phyloP scores from a whole-genome alignment of 2,329 filamentous ascomycete species.

The Ophiocordyceps camponoti-rufipedis region DNA sequence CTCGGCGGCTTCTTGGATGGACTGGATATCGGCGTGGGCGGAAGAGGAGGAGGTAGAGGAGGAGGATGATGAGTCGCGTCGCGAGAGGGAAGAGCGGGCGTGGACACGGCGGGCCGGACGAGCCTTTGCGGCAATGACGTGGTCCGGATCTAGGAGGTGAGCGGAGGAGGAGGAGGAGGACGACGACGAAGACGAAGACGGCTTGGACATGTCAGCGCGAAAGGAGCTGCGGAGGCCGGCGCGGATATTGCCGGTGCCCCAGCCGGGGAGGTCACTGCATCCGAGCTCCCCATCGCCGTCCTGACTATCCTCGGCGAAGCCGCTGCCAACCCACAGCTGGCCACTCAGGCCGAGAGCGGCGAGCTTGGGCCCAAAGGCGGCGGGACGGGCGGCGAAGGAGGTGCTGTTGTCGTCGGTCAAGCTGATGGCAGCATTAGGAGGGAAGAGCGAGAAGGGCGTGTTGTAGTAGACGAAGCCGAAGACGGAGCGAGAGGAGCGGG shows the following conservation, averaged over 20 bases:
- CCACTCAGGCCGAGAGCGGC: conserved; percentile 65
- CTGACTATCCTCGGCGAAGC: conserved; percentile 66
- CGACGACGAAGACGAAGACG: conserved; percentile 6
- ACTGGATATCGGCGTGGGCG: conserved; percentile 78
- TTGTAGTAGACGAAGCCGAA: conserved; percentile 48
- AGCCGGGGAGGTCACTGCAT: conserved; percentile 86
- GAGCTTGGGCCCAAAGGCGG: conserved; percentile 74
- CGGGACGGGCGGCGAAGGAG: conserved; percentile 83
- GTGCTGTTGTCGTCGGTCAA: conserved; percentile 97
- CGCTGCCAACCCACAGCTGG: conserved; percentile 82
- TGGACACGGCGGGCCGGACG: neutral
- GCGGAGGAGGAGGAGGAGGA: conserved; percentile 4
- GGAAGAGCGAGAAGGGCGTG: conserved; percentile 72
- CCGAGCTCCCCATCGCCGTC: conserved; percentile 70
- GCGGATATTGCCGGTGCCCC: conserved; percentile 45
- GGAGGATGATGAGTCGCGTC: conserved; percentile 18
- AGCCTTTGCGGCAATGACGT: conserved; percentile 8
- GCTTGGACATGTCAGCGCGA: conserved; percentile 10
- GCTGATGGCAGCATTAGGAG: conserved; percentile 87
- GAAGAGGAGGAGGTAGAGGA: conserved; percentile 16
- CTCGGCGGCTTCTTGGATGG: conserved; percentile 76
- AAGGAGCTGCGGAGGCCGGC: conserved; percentile 21
- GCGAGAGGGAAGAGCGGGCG: conserved; percentile 10
- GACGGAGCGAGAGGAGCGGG: conserved; percentile 9
- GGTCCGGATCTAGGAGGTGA: conserved; percentile 10